phyloP scores from a whole-genome alignment of 768 basidiomycete species.

The Suillus bovinus region DNA sequence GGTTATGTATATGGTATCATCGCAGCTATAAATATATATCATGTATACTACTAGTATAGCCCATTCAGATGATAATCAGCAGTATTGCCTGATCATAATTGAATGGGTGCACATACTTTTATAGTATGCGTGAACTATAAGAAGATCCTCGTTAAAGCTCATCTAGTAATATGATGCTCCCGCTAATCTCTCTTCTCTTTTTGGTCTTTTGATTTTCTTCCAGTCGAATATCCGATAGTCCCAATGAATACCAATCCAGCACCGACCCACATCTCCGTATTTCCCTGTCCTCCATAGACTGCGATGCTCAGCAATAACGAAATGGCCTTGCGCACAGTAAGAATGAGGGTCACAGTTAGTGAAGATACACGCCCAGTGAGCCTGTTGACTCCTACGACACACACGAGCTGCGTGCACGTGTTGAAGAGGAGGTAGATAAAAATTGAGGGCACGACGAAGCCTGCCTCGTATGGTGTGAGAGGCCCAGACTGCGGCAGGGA shows the following conservation, averaged over 20 bases:
- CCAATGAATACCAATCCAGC: slow-evolving; percentile 69
- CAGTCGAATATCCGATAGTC: slow-evolving; percentile 63
- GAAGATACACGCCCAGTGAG: slow-evolving; percentile 76
- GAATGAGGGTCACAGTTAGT: slow-evolving; percentile 75
- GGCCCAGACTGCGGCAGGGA: slow-evolving; percentile 10
- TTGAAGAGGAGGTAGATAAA: slow-evolving; percentile 70
- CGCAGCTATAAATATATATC: no score
- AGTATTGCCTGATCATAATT: neutral
- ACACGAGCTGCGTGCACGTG: slow-evolving; percentile 81
- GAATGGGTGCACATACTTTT: neutral
- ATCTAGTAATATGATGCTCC: neutral
- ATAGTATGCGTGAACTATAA: neutral
- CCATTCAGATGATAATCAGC: neutral
- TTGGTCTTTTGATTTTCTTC: slow-evolving; percentile 9
- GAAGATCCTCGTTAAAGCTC: neutral
- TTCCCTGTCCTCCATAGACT: slow-evolving; percentile 42
- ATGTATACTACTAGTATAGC: no score
- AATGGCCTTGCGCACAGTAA: slow-evolving; percentile 79
- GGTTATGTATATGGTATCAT: no score
- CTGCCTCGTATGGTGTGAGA: slow-evolving; percentile 26
- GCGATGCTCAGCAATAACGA: slow-evolving; percentile 73
- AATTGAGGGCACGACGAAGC: slow-evolving; percentile 52
- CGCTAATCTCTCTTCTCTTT: slow-evolving; percentile 30
- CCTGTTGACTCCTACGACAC: slow-evolving; percentile 84
- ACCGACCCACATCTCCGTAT: slow-evolving; percentile 63